These are phyloP conservation scores for Myxozyma geophila DNA, from an alignment of 805 yeast species.

Conservation along the genomic window DNA sequence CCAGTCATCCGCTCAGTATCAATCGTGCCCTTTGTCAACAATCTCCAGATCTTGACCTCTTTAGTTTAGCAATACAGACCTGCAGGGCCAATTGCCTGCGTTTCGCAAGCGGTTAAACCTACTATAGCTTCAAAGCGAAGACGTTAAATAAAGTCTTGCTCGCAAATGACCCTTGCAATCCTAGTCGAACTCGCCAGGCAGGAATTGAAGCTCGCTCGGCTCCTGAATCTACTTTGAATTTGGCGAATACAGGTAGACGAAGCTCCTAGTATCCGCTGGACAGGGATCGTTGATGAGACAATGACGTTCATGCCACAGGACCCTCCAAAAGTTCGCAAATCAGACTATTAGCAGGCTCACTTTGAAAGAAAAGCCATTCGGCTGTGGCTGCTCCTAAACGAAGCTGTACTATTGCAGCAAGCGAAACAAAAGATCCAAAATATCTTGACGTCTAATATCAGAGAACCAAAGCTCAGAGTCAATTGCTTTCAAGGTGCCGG, in stretches of 20 bases:
- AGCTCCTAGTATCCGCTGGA: constrained; percentile 16
- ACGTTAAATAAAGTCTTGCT: not conserved
- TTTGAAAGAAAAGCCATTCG: constrained; percentile 13
- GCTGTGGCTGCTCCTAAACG: not conserved
- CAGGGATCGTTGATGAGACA: not conserved
- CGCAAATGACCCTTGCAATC: constrained; percentile 10
- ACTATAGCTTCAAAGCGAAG: constrained; percentile 4
- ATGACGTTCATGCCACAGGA: constrained; percentile 22
- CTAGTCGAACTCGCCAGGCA: constrained; percentile 16
- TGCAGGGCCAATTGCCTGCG: constrained; percentile 26
- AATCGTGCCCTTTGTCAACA: constrained; percentile 17
- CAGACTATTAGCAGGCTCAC: constrained; percentile 18
- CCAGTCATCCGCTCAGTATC: constrained; percentile 21
- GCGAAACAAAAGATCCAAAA: constrained; percentile 14
- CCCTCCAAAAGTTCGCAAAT: constrained; percentile 11
- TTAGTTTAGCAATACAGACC: constrained; percentile 19
- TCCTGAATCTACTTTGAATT: not conserved
- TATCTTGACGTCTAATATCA: constrained; percentile 18
- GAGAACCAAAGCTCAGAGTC: constrained; percentile 10
- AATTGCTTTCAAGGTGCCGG: constrained; percentile 1
- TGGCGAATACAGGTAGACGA: constrained; percentile 6
- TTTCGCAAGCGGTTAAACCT: constrained; percentile 14
- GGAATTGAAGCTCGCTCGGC: constrained; percentile 7
- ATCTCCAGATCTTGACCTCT: constrained; percentile 16
- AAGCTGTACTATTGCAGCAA: constrained; percentile 11